Conservation (phyloP, 768 basidiomycete genomes). For the Mycena vulgaris region DNA sequence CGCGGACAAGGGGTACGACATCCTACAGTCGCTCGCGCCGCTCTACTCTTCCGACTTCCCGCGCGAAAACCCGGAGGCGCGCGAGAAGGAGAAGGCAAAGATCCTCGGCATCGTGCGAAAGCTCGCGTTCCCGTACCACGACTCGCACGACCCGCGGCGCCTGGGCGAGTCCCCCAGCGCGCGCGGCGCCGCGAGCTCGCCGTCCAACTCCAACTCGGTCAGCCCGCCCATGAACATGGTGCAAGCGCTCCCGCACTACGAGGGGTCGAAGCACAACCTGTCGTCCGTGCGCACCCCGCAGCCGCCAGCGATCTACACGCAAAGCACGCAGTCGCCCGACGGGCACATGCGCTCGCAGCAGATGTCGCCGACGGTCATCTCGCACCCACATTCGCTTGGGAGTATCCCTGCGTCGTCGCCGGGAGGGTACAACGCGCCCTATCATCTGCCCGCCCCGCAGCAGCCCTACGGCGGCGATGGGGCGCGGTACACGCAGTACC, state of each 20-base stretch:
- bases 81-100: conserved; percentile 73
- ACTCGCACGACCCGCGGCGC: conserved; percentile 69
- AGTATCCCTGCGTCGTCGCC: conserved; percentile 42
- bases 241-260: conserved; percentile 56
- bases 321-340: conserved; percentile 30
- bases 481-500: conserved; percentile 59
- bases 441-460: conserved; percentile 42
- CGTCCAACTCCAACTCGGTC: conserved; percentile 70
- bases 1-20: conserved; percentile 82
- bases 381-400: conserved; percentile 41
- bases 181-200: conserved; percentile 65
- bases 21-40: conserved; percentile 79
- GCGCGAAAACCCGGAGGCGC: conserved; percentile 60
- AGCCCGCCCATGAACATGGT: conserved; percentile 66
- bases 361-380: conserved; percentile 43
- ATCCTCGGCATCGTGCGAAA: conserved; percentile 80
- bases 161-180: conserved; percentile 65
- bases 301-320: conserved; percentile 42
- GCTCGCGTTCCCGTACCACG: conserved; percentile 87
- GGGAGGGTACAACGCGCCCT: conserved; percentile 42
- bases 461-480: conserved; percentile 57
- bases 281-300: conserved; percentile 49
- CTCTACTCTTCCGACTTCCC: conserved; percentile 80
- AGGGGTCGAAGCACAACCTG: conserved; percentile 46
- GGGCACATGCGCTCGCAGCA: conserved; percentile 42